A percentile compares a stretch with the other conserved stretches of the same genome.
These are phyloP conservation scores for Coniochaeta hoffmannii DNA, from an alignment of 2,329 filamentous ascomycete species.

Conservation along the genomic window DNA sequence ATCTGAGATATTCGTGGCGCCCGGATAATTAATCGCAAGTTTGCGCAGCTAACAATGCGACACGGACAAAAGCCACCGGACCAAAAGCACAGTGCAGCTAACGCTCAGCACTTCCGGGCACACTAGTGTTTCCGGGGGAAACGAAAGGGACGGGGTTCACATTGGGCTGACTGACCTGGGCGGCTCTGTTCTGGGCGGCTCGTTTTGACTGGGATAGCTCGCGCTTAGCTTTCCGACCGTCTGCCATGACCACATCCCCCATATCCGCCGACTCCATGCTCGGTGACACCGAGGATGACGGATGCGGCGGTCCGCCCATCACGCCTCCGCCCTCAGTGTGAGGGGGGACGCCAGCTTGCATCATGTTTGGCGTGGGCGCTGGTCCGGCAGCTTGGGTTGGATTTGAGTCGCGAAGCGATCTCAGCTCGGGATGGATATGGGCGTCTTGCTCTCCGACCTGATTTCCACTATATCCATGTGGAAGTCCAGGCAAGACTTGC, in stretches of 20 bases:
- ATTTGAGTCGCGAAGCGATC: constrained; percentile 18
- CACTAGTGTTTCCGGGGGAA: neutral
- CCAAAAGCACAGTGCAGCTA: constrained; percentile 3
- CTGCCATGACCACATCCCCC: constrained; percentile 26
- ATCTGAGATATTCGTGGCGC: neutral
- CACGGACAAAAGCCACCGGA: neutral
- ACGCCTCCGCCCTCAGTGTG: constrained; percentile 9
- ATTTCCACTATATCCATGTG: constrained; percentile 38
- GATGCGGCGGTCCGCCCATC: neutral
- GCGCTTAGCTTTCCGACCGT: constrained; percentile 73
- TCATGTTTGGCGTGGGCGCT: constrained; percentile 23
- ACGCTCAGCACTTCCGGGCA: constrained; percentile 7
- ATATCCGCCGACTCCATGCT: constrained; percentile 20
- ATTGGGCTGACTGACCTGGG: constrained; percentile 63
- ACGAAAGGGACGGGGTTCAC: neutral
- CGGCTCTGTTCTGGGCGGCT: constrained; percentile 91
- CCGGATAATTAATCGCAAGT: constrained; percentile 4
- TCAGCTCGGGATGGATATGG: constrained; percentile 42
- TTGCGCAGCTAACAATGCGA: neutral
- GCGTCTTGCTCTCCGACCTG: constrained; percentile 28
- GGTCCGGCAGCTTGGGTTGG: constrained; percentile 9
- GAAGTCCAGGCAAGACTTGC: constrained; percentile 11
- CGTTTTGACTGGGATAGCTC: constrained; percentile 94
- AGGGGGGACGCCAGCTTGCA: constrained; percentile 19
- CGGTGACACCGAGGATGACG: constrained; percentile 6